Base-by-base conservation (phyloP, 257 asterid genomes). In the Petunia axillaris region DNA sequence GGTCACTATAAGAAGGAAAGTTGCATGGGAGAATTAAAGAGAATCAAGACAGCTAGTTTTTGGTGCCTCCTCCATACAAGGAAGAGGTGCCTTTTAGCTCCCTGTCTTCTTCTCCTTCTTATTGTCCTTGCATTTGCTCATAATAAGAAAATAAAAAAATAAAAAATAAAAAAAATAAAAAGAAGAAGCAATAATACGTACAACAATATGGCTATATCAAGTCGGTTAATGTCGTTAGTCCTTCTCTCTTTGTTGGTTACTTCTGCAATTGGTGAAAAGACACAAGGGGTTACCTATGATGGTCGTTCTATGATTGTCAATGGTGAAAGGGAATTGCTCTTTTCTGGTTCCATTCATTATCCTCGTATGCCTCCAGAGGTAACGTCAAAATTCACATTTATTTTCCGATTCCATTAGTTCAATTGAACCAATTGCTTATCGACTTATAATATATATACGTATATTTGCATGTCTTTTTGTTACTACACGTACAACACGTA, bases 291-390 rank as follows among this genome's bases (percentile, higher is more conserved):
- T 5, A 76, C 88, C 0, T 92, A 92, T 70, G 95, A 92, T 66
- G 81, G n/a, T 0, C 90, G 97, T 1, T 92, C 95, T 1, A 13
- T 92, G 35, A 91, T 92, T 75, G 84, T 92, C 48, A 90, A 89
- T 57, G 97, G 97, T 1, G 83, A 81, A 8, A 79, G 95, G 78
- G 89, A 89, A 39, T 76, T 92, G 5, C 87, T 92, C 36, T 91
- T 92, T 81, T 89, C 97, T 0, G 97, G 97, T 50, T 92, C 97
- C 2, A 86, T 92, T 5, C 97, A 92, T 83, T 92, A 92, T 60
- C 91, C 97, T 2, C 97, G 97, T 9, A 89, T 92, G 86, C 87
- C 97, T 36, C 89, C 89, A 0, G 88, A 81, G 83, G 97, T 90
- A 85, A 70, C 15, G 41, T n/a, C 10, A 39, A 15, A 25, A 25